A percentile compares a stretch with the other conserved stretches of the same genome.
phyloP scores from a whole-genome alignment of 768 basidiomycete genomes.

The Tremella fuciformis region DNA sequence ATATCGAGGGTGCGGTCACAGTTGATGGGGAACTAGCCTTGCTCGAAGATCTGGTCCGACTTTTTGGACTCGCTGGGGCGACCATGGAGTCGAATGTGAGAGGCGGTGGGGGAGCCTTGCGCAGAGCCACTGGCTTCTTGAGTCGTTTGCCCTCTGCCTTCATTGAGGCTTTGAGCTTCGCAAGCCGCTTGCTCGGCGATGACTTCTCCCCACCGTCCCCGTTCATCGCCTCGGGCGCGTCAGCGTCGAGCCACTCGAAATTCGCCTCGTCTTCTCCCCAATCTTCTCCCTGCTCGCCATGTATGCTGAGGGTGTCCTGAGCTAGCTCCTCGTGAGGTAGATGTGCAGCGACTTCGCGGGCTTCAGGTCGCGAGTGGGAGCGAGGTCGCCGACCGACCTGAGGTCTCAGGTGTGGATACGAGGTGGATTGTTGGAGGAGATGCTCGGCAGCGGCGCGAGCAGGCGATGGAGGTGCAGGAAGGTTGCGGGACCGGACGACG shows the following conservation, averaged over 20 bases:
- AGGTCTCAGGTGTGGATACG: background rate
- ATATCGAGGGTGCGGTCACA: background rate
- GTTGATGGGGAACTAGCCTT: too few species aligned
- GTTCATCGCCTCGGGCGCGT: constrained; percentile 33
- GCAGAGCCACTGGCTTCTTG: constrained; percentile 32
- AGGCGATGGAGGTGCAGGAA: background rate
- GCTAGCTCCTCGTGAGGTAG: constrained; percentile 7
- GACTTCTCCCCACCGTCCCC: constrained; percentile 14
- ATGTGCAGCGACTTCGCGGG: background rate
- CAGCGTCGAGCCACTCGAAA: constrained; percentile 46
- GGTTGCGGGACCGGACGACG: constrained; percentile 10
- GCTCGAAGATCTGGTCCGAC: too few species aligned
- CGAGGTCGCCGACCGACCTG: background rate
- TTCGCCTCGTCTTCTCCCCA: constrained; percentile 47
- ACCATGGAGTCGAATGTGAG: constrained; percentile 3
- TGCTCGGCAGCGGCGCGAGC: background rate
- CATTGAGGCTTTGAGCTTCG: constrained; percentile 27
- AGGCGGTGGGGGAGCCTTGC: constrained; percentile 41
- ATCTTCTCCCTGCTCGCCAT: constrained; percentile 45
- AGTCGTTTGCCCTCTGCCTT: constrained; percentile 29
- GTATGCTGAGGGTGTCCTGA: constrained; percentile 17
- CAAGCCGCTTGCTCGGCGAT: constrained; percentile 33
- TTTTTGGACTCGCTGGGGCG: background rate
- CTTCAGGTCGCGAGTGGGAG: constrained; percentile 3
- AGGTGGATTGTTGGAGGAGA: background rate